Conservation (phyloP, 805 yeast genomes). For the Yarrowia deformans region DNA sequence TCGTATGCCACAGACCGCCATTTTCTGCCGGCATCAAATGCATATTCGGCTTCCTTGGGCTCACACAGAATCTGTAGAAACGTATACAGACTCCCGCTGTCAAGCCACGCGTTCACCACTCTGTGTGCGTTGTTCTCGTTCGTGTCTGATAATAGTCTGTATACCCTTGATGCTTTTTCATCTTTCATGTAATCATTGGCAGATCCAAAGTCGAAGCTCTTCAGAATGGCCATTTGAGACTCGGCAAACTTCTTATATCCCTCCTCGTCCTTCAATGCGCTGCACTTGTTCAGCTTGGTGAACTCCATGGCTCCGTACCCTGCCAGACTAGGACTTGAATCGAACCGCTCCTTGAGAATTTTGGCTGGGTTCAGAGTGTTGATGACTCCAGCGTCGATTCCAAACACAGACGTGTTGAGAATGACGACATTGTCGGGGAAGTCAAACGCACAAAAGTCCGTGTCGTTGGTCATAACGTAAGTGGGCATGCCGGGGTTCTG, state of each 20-base stretch:
- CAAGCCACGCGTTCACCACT: constrained; percentile 23
- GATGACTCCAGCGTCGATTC: constrained; percentile 26
- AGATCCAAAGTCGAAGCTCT: not conserved
- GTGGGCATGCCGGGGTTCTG: constrained; percentile 9
- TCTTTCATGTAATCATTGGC: constrained; percentile 13
- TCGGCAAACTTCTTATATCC: constrained; percentile 1
- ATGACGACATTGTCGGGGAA: constrained; percentile 21
- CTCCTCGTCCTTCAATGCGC: not conserved
- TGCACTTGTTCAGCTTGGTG: constrained; percentile 17
- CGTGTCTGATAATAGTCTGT: not conserved
- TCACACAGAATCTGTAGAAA: constrained; percentile 20
- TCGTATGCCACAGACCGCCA: constrained; percentile 33
- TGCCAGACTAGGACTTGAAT: constrained; percentile 3
- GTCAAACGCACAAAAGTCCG: constrained; percentile 28
- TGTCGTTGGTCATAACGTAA: constrained; percentile 30
- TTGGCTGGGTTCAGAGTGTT: constrained; percentile 11
- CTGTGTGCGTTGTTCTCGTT: constrained; percentile 29
- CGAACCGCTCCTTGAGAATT: not conserved
- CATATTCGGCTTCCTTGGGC: constrained; percentile 17
- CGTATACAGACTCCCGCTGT: not conserved
- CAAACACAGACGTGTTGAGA: constrained; percentile 27
- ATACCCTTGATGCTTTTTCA: not conserved
- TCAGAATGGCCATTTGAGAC: constrained; percentile 23
- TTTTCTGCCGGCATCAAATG: constrained; percentile 21
- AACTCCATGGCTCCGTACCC: constrained; percentile 35